These are phyloP conservation scores for Rhizopogon vinicolor DNA, from an alignment of 768 basidiomycete genomes.

Conservation along the genomic window DNA sequence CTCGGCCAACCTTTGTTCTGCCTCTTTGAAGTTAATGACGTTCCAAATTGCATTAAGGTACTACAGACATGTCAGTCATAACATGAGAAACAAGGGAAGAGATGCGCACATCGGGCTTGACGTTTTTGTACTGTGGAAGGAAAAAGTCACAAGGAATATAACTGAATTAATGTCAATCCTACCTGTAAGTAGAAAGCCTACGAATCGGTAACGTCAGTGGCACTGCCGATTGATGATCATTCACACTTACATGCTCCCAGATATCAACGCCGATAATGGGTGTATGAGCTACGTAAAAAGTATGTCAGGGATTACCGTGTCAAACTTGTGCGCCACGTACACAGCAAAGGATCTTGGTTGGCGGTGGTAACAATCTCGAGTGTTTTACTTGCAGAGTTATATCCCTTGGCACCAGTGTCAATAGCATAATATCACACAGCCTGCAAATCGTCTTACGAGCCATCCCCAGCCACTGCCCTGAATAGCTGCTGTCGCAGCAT, in stretches of 20 bases:
- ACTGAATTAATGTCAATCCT: not conserved
- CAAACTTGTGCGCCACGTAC: conserved; percentile 26
- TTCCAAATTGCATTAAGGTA: conserved; percentile 95
- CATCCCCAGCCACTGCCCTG: conserved; percentile 99
- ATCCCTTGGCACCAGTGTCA: conserved; percentile 46
- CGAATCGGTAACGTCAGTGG: conserved; percentile 5
- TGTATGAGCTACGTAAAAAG: conserved; percentile 52
- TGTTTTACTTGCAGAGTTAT: conserved; percentile 57
- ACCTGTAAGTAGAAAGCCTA: conserved; percentile 63
- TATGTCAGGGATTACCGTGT: conserved; percentile 5
- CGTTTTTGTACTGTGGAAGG: conserved; percentile 72
- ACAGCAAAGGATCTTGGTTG: conserved; percentile 91
- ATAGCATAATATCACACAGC: not conserved
- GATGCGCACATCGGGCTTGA: conserved; percentile 83
- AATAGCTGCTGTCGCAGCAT: conserved; percentile 82
- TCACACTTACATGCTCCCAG: conserved; percentile 80
- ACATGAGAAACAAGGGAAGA: not conserved
- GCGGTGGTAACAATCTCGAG: conserved; percentile 91
- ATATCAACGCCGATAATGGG: conserved; percentile 96
- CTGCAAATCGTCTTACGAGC: conserved; percentile 52
- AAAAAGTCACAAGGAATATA: conserved; percentile 11
- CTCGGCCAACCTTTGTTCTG: conserved; percentile 53
- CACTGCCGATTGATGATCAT: conserved; percentile 4
- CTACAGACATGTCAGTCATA: conserved; percentile 32
- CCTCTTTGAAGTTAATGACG: conserved; percentile 95